Evolutionary conservation across 2,329 filamentous ascomycete genomes (phyloP).

Genomic region (Aureobasidium sp.): DNA sequence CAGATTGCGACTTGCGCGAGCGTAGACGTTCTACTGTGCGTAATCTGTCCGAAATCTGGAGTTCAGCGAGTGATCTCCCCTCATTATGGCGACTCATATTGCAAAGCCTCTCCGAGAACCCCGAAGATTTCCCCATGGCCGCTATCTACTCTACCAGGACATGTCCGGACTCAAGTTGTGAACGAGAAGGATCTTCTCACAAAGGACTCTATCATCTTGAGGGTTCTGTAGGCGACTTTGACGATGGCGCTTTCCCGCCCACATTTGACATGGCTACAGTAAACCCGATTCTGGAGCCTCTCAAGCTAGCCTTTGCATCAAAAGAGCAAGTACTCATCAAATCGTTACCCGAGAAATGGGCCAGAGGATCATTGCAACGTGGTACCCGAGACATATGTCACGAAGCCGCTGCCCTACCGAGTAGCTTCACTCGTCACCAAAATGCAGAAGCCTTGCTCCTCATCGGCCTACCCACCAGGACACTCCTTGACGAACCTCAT

Average conservation of each 20-base stretch:
- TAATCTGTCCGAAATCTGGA: background rate
- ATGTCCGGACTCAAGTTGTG: background rate
- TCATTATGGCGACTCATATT: background rate
- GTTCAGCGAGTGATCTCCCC: background rate
- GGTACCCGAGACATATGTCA: background rate
- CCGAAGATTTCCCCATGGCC: background rate
- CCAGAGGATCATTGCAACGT: background rate
- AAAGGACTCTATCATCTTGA: background rate
- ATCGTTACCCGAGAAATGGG: background rate
- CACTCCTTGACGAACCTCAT: constrained; percentile 5
- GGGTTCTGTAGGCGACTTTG: background rate
- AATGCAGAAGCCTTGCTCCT: constrained; percentile 12
- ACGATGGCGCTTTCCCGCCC: background rate
- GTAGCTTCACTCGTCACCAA: background rate
- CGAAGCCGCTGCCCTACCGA: background rate
- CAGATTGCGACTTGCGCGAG: background rate
- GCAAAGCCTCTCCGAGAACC: background rate
- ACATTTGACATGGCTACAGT: background rate
- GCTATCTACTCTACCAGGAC: background rate
- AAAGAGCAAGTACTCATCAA: background rate
- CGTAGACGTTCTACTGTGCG: background rate
- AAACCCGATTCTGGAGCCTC: background rate
- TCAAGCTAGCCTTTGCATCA: background rate
- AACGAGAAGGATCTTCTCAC: background rate
- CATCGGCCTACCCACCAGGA: constrained; percentile 10